Percentiles rank a stretch among this genome's conserved stretches.
These are phyloP conservation scores for Crataegus laevigata DNA, from an alignment of 306 rosid species.

Conservation along the genomic window DNA sequence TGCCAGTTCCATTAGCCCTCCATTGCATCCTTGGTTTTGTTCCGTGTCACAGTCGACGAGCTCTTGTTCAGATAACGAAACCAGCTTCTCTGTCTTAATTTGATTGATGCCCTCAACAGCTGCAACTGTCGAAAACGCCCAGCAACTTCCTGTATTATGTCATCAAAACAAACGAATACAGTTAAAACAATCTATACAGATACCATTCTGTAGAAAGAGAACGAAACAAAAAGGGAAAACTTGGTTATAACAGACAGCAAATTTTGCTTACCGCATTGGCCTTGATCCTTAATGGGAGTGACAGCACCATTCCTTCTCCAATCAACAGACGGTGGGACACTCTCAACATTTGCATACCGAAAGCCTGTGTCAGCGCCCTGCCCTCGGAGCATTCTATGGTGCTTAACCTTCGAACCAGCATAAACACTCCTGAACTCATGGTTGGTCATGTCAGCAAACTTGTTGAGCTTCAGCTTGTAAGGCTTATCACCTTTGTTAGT, in stretches of 20 bases:
- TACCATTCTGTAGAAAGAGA: background rate
- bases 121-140: slow-evolving; percentile 52
- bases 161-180: background rate
- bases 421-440: slow-evolving; percentile 33
- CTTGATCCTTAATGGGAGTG: slow-evolving; percentile 43
- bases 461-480: slow-evolving; percentile 45
- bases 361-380: background rate
- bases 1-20: slow-evolving; percentile 46
- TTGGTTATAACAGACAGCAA: background rate
- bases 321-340: slow-evolving; percentile 35
- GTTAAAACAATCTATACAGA: background rate
- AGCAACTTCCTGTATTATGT: slow-evolving; percentile 41
- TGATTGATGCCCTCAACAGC: slow-evolving; percentile 48
- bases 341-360: slow-evolving; percentile 17
- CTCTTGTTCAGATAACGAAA: slow-evolving; percentile 49
- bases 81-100: slow-evolving; percentile 28
- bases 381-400: slow-evolving; percentile 29
- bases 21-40: slow-evolving; percentile 40
- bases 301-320: slow-evolving; percentile 54
- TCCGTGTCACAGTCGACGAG: slow-evolving; percentile 34
- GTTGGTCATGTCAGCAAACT: slow-evolving; percentile 52
- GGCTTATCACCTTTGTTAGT: slow-evolving; percentile 41
- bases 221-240: background rate
- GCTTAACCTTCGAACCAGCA: slow-evolving; percentile 35
- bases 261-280: slow-evolving; percentile 29